Percentiles rank a stretch among this genome's conserved stretches.
These are phyloP conservation scores for Gaertneriomyces sp. DNA, from an alignment of 192 early-diverging fungal genomes.

Conservation along the genomic window DNA sequence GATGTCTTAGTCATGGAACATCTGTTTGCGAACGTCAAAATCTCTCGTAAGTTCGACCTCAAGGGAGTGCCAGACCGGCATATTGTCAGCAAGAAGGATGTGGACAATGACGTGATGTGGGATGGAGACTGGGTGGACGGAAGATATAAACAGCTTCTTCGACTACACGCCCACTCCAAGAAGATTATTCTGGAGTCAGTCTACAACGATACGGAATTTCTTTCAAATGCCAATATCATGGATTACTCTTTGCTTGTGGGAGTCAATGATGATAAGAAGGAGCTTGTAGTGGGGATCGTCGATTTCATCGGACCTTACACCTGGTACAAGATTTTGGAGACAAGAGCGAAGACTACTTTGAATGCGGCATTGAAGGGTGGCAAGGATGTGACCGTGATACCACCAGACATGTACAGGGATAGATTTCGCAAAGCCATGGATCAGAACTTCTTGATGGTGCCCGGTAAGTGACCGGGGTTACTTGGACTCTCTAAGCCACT, in stretches of 20 bases:
- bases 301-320: constrained; percentile 49
- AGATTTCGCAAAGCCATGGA: constrained; percentile 48
- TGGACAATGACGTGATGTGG: constrained; percentile 52
- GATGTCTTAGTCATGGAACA: constrained; percentile 56
- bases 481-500: neutral
- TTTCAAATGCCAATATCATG: constrained; percentile 42
- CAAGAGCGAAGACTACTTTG: constrained; percentile 61
- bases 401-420: constrained; percentile 37
- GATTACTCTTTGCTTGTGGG: constrained; percentile 52
- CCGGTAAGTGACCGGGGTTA: neutral
- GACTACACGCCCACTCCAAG: constrained; percentile 38
- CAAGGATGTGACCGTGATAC: constrained; percentile 38
- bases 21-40: constrained; percentile 42
- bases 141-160: constrained; percentile 42
- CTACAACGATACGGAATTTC: constrained; percentile 37
- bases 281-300: constrained; percentile 48
- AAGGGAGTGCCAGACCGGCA: constrained; percentile 72
- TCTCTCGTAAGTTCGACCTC: constrained; percentile 64
- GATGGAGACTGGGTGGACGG: constrained; percentile 71
- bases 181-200: constrained; percentile 33
- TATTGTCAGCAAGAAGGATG: constrained; percentile 29
- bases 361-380: constrained; percentile 29
- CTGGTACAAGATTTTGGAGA: constrained; percentile 49
- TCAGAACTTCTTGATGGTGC: constrained; percentile 41
- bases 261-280: constrained; percentile 34